These are phyloP conservation scores for Ramaria sp. DNA, from an alignment of 768 basidiomycete genomes.

Conservation along the genomic window DNA sequence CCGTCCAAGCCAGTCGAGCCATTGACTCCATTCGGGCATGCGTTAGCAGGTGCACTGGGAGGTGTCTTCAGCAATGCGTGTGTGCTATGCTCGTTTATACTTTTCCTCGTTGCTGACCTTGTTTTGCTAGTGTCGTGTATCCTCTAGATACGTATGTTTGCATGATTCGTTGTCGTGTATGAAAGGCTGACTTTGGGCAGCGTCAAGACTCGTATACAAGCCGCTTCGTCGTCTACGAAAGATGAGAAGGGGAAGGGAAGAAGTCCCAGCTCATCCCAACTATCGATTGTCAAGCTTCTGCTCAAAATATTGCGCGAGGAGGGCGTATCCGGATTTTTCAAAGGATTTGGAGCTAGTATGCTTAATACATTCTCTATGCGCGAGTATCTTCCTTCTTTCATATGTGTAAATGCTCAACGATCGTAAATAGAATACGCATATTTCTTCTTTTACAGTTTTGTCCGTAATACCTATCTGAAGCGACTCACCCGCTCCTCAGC, in stretches of 20 bases:
- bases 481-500: slow-evolving; percentile 51
- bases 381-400: slow-evolving; percentile 30
- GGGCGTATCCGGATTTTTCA: slow-evolving; percentile 75
- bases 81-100: slow-evolving; percentile 22
- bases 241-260: slow-evolving; percentile 35
- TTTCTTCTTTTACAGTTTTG: slow-evolving; percentile 97
- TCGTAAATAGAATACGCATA: slow-evolving; percentile 80
- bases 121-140: slow-evolving; percentile 64
- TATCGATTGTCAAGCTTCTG: slow-evolving; percentile 55
- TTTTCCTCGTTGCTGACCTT: neutral
- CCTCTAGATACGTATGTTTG: slow-evolving; percentile 82
- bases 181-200: slow-evolving; percentile 27
- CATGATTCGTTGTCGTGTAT: neutral
- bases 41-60: slow-evolving; percentile 86
- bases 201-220: slow-evolving; percentile 93
- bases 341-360: slow-evolving; percentile 94
- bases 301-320: slow-evolving; percentile 67
- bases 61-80: slow-evolving; percentile 91
- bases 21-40: slow-evolving; percentile 80
- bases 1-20: slow-evolving; percentile 44
- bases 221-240: slow-evolving; percentile 34
- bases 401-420: neutral
- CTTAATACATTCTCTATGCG: slow-evolving; percentile 97
- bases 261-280: slow-evolving; percentile 30
- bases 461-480: slow-evolving; percentile 73